Evolutionary conservation across 176 grass and related monocot genomes (phyloP).

Genomic region (Lolium perenne): DNA sequence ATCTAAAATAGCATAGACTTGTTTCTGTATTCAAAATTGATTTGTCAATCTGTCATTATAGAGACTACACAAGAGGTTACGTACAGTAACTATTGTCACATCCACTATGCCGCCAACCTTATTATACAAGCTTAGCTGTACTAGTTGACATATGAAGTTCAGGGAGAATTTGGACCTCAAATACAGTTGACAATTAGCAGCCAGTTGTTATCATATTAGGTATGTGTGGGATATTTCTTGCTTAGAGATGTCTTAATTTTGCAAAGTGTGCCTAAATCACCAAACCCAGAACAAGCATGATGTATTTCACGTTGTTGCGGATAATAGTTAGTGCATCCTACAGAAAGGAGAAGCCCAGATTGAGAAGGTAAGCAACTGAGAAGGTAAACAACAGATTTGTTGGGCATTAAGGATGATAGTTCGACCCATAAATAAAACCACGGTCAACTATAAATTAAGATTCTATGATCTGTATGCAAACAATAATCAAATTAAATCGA

Average conservation of each 20-base stretch:
- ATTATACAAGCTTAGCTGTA: background rate
- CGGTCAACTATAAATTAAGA: background rate
- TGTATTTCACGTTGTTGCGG: background rate
- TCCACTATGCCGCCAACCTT: background rate
- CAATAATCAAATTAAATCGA: constrained; percentile 26
- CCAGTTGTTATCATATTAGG: background rate
- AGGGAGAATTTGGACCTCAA: background rate
- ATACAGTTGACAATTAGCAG: background rate
- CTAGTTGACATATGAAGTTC: background rate
- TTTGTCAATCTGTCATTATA: background rate
- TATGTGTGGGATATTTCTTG: background rate
- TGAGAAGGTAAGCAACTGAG: too few species aligned
- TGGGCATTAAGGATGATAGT: background rate
- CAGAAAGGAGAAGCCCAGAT: constrained; percentile 8
- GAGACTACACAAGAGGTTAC: background rate
- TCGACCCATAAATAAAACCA: background rate
- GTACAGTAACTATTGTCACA: background rate
- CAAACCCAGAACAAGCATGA: background rate
- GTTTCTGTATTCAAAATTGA: background rate
- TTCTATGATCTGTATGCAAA: background rate
- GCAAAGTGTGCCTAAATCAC: background rate
- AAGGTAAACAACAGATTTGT: background rate
- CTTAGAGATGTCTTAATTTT: background rate
- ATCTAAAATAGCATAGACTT: background rate
- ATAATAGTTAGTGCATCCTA: background rate